Base-by-base conservation (phyloP, 192 early-diverging fungal genomes). In the Glomus cerebriforme region DNA sequence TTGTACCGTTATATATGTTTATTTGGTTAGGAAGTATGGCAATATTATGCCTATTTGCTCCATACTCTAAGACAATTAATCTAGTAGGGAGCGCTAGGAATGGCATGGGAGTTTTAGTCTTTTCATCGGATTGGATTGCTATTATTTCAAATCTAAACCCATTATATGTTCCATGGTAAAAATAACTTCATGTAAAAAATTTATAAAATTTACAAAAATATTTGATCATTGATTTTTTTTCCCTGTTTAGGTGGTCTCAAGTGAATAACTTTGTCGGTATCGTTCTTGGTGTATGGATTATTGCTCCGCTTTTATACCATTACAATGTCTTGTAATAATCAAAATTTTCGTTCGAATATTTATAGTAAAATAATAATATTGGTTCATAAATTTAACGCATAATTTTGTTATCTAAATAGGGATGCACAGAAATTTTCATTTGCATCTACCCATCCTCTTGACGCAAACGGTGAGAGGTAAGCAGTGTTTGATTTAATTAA, bases 71-170 rank as follows among this genome's bases (percentile, higher is more conserved):
- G 29, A 74, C 64, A 0, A 66, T 83, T 13, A 68, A 79, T 13
- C 81, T 80, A 27, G 63, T 83, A 9, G 87, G 89, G 17, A 85
- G 84, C 43, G 89, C 86, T 45, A 47, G 85, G 32, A 80, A 87
- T 37, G 94, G 94, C 26, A 81, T 94, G 34, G 94, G 94, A 2
- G 87, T 94, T 67, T 81, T 91, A 31, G 89, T 87, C 67, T 90
- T 95, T 47, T 86, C 90, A 7, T 78, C 94, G 15, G 94, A 96
- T 83, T 96, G 94, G 94, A 90, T 85, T 72, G 83, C 88, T 37
- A 86, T 94, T 26, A 85, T 60, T 26, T 62, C n/a, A n/a, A 76
- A 45, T 45, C 87, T 10, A 87, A 89, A 1, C n/a, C 85, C 86
- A 49, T 91, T 89, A 83, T 80, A 83, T 45, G 90, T 91, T 49